These are phyloP conservation scores for Agaricus subrufescens DNA, from an alignment of 768 basidiomycete species.

Conservation along the genomic window DNA sequence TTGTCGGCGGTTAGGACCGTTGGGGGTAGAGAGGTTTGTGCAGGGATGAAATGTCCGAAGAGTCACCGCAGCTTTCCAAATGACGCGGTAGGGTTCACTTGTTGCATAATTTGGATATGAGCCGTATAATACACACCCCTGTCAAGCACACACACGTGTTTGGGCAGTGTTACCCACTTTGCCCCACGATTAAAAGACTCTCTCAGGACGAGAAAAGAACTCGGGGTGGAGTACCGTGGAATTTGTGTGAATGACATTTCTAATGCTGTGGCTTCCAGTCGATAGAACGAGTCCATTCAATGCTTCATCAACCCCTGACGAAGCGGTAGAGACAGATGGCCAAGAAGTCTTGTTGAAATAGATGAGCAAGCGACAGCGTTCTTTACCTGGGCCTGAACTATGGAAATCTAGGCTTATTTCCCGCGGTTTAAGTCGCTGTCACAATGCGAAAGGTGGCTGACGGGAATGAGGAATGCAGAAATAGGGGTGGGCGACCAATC, in stretches of 20 bases:
- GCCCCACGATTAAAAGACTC: neutral
- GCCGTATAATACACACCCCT: neutral
- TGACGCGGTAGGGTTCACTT: neutral
- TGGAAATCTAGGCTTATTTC: neutral
- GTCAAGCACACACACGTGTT: neutral
- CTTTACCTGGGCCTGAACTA: neutral
- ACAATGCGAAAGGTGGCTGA: neutral
- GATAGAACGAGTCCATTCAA: neutral
- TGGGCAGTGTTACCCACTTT: neutral
- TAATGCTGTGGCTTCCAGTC: neutral
- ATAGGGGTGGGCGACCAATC: slow-evolving; percentile 2
- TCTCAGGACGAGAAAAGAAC: slow-evolving; percentile 4
- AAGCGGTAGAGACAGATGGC: neutral
- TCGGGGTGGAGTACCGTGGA: slow-evolving; percentile 4
- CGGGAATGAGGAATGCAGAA: neutral
- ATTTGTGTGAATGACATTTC: slow-evolving; percentile 5
- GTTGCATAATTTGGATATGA: neutral
- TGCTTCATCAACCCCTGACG: neutral
- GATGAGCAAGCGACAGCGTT: neutral
- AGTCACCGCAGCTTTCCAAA: slow-evolving; percentile 6
- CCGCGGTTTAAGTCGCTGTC: too few species aligned
- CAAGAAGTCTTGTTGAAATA: neutral
- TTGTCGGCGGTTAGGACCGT: neutral
- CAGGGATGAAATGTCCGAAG: neutral
- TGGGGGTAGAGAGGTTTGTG: neutral